These are phyloP conservation scores for Oryza punctata DNA, from an alignment of 176 grass and related monocot species.

Conservation along the genomic window DNA sequence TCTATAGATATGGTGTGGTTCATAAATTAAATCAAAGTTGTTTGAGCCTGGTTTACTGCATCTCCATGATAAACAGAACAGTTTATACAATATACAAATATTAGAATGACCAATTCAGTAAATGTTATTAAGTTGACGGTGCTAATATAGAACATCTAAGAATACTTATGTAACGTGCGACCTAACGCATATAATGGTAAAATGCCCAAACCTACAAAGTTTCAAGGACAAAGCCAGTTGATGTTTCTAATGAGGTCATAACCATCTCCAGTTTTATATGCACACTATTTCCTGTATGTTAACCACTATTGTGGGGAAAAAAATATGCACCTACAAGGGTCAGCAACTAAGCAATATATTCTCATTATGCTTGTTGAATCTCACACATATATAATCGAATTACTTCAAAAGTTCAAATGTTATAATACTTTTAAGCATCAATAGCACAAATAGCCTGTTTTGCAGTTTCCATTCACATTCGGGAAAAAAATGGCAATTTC, in stretches of 20 bases:
- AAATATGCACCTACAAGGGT: neutral
- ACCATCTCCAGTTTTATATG: neutral
- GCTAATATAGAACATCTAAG: neutral
- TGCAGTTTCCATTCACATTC: conserved; percentile 1
- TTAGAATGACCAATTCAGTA: conserved; percentile 1
- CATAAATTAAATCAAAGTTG: neutral
- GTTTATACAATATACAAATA: neutral
- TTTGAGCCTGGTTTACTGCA: conserved; percentile 10
- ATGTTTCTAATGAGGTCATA: neutral
- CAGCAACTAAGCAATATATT: conserved; percentile 13
- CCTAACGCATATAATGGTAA: neutral
- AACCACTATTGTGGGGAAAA: neutral
- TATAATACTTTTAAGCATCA: neutral
- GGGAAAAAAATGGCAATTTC: neutral
- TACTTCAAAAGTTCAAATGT: neutral
- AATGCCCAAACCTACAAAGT: neutral
- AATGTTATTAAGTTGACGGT: neutral
- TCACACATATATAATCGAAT: neutral
- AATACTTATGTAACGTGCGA: neutral
- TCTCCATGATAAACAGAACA: conserved; percentile 12
- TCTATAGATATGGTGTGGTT: neutral
- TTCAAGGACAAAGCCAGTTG: neutral
- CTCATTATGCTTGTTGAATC: neutral
- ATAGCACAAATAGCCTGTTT: neutral
- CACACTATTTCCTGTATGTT: neutral